Evolutionary conservation across 805 yeast genomes (phyloP).

Genomic region (Cephaloascus albidus): DNA sequence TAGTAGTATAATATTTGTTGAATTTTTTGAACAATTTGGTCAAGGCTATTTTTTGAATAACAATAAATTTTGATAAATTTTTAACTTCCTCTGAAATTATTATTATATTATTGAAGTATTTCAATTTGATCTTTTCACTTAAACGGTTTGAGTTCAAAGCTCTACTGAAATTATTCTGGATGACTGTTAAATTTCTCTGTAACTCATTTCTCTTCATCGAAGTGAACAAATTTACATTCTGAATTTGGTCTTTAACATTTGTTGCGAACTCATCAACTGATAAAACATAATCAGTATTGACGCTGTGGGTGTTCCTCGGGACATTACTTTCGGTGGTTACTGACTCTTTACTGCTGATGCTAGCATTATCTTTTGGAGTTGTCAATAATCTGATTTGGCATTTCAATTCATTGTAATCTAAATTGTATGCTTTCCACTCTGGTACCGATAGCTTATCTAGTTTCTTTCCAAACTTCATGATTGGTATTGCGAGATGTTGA

Average conservation of each 20-base stretch:
- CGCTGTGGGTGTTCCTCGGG: too few species aligned
- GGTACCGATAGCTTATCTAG: constrained; percentile 29
- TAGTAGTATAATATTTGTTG: constrained; percentile 16
- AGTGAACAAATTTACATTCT: constrained; percentile 24
- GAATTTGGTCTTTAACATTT: constrained; percentile 20
- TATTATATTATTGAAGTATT: constrained; percentile 13
- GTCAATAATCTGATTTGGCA: constrained; percentile 20
- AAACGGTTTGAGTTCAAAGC: neutral
- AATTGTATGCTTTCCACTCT: constrained; percentile 31
- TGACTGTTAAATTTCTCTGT: constrained; percentile 15
- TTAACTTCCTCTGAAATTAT: constrained; percentile 24
- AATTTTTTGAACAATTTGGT: constrained; percentile 33
- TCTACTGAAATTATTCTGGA: constrained; percentile 2
- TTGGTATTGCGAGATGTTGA: neutral
- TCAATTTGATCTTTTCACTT: constrained; percentile 4
- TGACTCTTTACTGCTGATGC: neutral
- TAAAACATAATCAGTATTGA: too few species aligned
- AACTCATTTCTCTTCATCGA: constrained; percentile 27
- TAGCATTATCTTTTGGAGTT: neutral
- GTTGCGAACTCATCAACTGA: neutral
- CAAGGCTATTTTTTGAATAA: constrained; percentile 31
- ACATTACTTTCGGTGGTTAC: neutral
- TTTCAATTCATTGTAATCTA: constrained; percentile 33
- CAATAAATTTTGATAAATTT: constrained; percentile 26
- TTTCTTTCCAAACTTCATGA: constrained; percentile 35